Evolutionary conservation across 129 eudicot species (phyloP).

Genomic region (Chrysanthemum lavandulifolium): DNA sequence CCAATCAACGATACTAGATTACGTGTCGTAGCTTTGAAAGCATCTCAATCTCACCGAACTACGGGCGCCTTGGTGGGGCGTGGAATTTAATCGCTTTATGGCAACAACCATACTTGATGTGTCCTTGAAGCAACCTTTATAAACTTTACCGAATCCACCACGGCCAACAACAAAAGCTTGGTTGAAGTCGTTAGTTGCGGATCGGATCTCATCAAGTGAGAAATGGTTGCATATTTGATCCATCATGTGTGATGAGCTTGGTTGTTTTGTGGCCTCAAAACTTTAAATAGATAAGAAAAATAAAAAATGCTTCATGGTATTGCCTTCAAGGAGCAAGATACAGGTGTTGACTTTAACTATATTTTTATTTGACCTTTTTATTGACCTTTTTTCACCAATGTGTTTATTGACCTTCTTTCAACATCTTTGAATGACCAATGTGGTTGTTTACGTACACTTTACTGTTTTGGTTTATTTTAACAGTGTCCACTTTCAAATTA

Average conservation of each 20-base stretch:
- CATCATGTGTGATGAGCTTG: no score
- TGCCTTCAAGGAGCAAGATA: no score
- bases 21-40: conserved; percentile 32
- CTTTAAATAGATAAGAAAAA: no score
- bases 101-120: conserved; percentile 9
- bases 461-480: no score
- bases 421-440: no score
- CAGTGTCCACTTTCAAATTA: no score
- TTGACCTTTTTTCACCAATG: no score
- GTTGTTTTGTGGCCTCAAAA: no score
- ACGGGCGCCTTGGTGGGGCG: conserved; percentile 29
- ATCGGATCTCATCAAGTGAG: conserved; percentile 20
- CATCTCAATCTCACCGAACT: conserved; percentile 24
- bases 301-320: no score
- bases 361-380: no score
- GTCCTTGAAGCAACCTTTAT: conserved; percentile 7
- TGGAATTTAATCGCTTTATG: conserved; percentile 14
- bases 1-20: conserved; percentile 3
- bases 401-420: no score
- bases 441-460: no score
- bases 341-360: not conserved
- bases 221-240: conserved; percentile 17
- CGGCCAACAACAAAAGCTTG: conserved; percentile 20
- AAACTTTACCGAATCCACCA: conserved; percentile 35
- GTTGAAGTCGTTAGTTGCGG: conserved; percentile 25